Evolutionary conservation across 140 eudicot species (phyloP).

Genomic region (Stevia rebaudiana): DNA sequence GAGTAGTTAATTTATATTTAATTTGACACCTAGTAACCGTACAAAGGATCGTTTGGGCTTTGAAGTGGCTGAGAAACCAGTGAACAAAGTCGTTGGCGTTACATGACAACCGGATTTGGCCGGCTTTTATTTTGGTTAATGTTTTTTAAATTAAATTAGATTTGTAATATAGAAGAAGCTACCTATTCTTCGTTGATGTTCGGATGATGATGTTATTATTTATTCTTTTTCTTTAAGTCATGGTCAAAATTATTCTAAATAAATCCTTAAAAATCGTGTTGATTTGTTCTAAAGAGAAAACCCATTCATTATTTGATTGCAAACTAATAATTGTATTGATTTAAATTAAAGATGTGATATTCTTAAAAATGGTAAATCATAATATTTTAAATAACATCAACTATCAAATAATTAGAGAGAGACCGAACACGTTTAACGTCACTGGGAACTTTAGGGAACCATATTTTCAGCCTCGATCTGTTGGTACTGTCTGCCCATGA

Average conservation of each 20-base stretch:
- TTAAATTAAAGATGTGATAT: not conserved
- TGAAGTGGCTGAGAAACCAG: conserved; percentile 13
- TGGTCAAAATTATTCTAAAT: conserved; percentile 15
- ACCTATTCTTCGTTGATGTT: conserved; percentile 1
- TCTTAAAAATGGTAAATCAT: not conserved
- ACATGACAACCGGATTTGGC: conserved; percentile 34
- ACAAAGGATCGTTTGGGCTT: conserved; percentile 9
- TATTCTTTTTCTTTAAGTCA: conserved; percentile 7
- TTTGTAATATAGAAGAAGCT: not conserved
- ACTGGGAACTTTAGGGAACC: too few relatives aligned
- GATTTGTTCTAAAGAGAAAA: not conserved
- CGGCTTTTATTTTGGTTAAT: conserved; percentile 22
- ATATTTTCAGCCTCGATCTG: too few relatives aligned
- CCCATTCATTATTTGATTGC: not conserved
- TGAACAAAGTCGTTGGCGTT: conserved; percentile 30
- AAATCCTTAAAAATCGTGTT: not conserved
- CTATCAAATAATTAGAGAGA: too few relatives aligned
- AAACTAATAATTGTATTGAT: not conserved
- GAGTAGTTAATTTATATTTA: too few relatives aligned
- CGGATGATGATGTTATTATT: not conserved
- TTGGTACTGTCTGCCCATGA: too few relatives aligned
- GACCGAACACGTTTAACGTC: too few relatives aligned
- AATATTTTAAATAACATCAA: too few relatives aligned
- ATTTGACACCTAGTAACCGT: conserved; percentile 3
- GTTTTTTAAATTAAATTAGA: too few relatives aligned